Percentiles rank a stretch among this genome's conserved stretches.
Conservation (phyloP, 169 alveolate genomes). For the Miamiensis avidus region DNA sequence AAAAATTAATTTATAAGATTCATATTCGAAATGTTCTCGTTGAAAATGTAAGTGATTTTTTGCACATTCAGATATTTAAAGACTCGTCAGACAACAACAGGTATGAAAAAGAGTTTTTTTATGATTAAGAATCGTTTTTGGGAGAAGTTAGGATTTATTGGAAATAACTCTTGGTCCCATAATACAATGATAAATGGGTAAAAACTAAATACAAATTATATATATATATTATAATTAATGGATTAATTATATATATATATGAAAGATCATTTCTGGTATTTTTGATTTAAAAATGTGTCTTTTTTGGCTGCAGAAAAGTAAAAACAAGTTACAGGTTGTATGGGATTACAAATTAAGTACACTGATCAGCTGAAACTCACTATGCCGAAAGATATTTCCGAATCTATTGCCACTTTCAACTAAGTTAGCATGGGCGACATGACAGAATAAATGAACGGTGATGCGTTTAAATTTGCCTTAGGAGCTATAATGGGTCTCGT, state of each 20-base stretch:
- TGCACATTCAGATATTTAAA: conserved; percentile 10
- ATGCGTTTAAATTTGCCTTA: no score
- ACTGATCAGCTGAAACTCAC: no score
- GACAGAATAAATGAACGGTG: no score
- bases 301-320: neutral
- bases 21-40: conserved; percentile 11
- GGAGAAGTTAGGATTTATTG: conserved; percentile 40
- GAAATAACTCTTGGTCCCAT: conserved; percentile 24
- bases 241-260: no score
- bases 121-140: conserved; percentile 22
- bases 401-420: no score
- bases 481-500: neutral
- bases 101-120: conserved; percentile 6
- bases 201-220: neutral
- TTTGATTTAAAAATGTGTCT: neutral
- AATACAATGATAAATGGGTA: neutral
- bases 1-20: neutral
- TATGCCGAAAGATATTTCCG: no score
- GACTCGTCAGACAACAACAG: neutral
- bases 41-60: conserved; percentile 32
- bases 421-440: no score
- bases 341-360: no score
- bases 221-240: no score
- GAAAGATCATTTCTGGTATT: neutral
- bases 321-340: neutral